These are phyloP conservation scores for Bonia amplexicaulis DNA, from an alignment of 176 grass and related monocot species.

Conservation along the genomic window DNA sequence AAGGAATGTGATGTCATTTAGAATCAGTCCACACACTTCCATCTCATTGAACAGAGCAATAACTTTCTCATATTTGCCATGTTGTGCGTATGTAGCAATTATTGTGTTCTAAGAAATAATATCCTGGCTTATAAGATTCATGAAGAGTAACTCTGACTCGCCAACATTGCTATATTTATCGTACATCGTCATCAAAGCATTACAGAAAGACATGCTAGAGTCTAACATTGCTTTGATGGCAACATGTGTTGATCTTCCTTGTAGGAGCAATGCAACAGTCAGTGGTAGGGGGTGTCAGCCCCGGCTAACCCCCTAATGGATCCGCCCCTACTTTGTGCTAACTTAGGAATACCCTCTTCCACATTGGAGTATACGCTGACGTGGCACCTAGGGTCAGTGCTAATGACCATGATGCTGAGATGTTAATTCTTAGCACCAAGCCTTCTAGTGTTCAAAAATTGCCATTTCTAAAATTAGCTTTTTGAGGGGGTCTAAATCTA, in stretches of 20 bases:
- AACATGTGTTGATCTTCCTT: constrained; percentile 64
- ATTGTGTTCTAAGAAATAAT: constrained; percentile 78
- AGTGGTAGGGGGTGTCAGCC: too few species aligned
- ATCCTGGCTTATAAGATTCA: constrained; percentile 41
- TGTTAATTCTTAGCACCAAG: too few species aligned
- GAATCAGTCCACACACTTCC: constrained; percentile 41
- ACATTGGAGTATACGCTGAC: too few species aligned
- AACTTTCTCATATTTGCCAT: constrained; percentile 68
- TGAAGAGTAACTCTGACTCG: constrained; percentile 59
- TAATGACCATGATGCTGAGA: too few species aligned
- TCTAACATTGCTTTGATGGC: constrained; percentile 68
- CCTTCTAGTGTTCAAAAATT: too few species aligned
- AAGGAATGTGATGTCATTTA: constrained; percentile 71
- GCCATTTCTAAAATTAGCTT: too few species aligned
- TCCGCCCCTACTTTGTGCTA: too few species aligned
- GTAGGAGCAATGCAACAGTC: constrained; percentile 12
- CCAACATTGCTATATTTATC: constrained; percentile 66
- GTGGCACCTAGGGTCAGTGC: too few species aligned
- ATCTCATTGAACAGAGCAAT: constrained; percentile 66
- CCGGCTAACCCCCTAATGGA: too few species aligned
- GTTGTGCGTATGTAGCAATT: constrained; percentile 72
- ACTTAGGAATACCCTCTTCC: too few species aligned
- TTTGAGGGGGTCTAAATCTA: too few species aligned
- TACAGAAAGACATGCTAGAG: constrained; percentile 52
- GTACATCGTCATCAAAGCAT: constrained; percentile 91